Evolutionary conservation across 192 early-diverging fungal species (phyloP).

Genomic region (Irineochytrium annulatum): DNA sequence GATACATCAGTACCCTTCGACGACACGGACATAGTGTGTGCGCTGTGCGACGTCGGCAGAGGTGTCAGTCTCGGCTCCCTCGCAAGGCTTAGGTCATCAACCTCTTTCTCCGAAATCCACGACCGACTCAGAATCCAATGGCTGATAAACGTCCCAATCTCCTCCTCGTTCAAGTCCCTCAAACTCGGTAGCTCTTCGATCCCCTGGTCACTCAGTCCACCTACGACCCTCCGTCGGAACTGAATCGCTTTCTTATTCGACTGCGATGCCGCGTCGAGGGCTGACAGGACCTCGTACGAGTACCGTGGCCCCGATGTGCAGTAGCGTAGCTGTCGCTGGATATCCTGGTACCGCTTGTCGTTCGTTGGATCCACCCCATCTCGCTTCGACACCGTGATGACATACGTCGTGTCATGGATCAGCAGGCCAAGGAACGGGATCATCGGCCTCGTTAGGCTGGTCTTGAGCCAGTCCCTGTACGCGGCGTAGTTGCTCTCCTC

Average conservation of each 20-base stretch:
- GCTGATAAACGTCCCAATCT: slow-evolving; percentile 52
- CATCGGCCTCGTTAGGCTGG: slow-evolving; percentile 44
- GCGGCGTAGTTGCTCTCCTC: slow-evolving; percentile 68
- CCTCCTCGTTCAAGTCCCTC: slow-evolving; percentile 55
- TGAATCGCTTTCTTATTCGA: slow-evolving; percentile 2
- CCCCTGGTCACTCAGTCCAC: slow-evolving; percentile 19
- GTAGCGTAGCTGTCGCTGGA: slow-evolving; percentile 52
- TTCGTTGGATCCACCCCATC: slow-evolving; percentile 39
- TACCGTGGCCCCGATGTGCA: slow-evolving; percentile 59
- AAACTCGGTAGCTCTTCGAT: slow-evolving; percentile 6
- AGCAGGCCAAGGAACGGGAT: slow-evolving; percentile 73
- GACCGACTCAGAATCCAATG: slow-evolving; percentile 72
- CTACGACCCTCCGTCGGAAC: slow-evolving; percentile 10
- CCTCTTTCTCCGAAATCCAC: slow-evolving; percentile 69
- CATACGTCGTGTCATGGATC: slow-evolving; percentile 75
- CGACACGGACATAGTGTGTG: not conserved
- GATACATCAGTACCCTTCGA: not conserved
- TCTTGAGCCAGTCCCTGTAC: slow-evolving; percentile 60
- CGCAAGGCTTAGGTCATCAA: slow-evolving; percentile 65
- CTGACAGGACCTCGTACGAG: slow-evolving; percentile 50
- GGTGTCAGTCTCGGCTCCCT: slow-evolving; percentile 48
- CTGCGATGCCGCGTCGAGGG: slow-evolving; percentile 5
- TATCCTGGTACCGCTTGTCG: slow-evolving; percentile 49
- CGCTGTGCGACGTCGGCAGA: not conserved
- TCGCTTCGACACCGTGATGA: slow-evolving; percentile 60